These are phyloP conservation scores for Collybiopsis confluens DNA, from an alignment of 768 basidiomycete genomes.

Conservation along the genomic window DNA sequence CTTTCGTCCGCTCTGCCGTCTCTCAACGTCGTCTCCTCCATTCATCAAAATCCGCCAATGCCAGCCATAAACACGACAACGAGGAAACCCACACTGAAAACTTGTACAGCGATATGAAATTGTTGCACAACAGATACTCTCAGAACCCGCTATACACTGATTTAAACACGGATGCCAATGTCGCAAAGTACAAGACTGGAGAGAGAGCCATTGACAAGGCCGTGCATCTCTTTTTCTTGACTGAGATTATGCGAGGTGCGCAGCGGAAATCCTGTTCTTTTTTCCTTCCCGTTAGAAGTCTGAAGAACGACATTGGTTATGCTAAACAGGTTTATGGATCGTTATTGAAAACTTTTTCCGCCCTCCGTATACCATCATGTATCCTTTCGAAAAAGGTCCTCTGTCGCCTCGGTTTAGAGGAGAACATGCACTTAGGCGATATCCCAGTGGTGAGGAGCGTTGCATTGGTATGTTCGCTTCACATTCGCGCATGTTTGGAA, in stretches of 20 bases:
- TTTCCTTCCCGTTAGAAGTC: too few species aligned
- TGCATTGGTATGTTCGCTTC: slow-evolving; percentile 80
- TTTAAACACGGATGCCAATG: slow-evolving; percentile 26
- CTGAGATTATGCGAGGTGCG: slow-evolving; percentile 93
- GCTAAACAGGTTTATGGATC: slow-evolving; percentile 87
- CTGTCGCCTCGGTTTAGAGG: slow-evolving; percentile 97
- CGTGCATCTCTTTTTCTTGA: slow-evolving; percentile 95
- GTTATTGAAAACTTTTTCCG: slow-evolving; percentile 89
- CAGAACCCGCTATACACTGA: slow-evolving; percentile 8
- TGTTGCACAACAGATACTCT: background rate
- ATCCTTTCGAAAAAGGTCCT: slow-evolving; percentile 97
- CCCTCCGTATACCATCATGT: slow-evolving; percentile 97
- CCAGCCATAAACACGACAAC: slow-evolving; percentile 28
- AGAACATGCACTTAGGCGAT: slow-evolving; percentile 94
- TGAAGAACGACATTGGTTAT: slow-evolving; percentile 12
- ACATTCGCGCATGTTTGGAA: background rate
- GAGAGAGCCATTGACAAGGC: slow-evolving; percentile 95
- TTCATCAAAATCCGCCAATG: slow-evolving; percentile 33
- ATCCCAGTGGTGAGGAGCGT: slow-evolving; percentile 96
- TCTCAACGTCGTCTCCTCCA: slow-evolving; percentile 51
- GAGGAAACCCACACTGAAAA: slow-evolving; percentile 20
- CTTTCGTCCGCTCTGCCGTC: slow-evolving; percentile 26
- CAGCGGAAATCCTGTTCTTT: slow-evolving; percentile 8
- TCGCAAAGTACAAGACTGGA: slow-evolving; percentile 60
- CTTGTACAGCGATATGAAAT: slow-evolving; percentile 31